Percentiles rank a stretch among this genome's conserved stretches.
Conservation (phyloP, 2,329 filamentous ascomycete genomes). For the Camillea tinctor region DNA sequence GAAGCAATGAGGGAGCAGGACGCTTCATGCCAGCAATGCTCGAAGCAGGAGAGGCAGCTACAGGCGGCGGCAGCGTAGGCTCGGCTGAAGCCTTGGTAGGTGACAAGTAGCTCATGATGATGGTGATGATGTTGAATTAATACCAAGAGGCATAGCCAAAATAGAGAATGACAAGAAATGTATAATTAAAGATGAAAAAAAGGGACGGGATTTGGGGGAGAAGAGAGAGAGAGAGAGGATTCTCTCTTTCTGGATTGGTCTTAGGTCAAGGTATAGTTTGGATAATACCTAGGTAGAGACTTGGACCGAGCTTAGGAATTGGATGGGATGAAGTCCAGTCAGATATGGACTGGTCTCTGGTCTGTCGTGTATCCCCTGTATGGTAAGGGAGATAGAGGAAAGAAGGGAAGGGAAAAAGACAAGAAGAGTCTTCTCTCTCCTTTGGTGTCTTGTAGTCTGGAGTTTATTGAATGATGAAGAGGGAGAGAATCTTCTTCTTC, state of each 20-base stretch:
- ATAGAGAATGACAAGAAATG: constrained; percentile 19
- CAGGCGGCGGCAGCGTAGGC: constrained; percentile 34
- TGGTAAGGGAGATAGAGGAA: background rate
- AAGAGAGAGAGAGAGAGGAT: too few relatives aligned
- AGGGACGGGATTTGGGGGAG: background rate
- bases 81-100: constrained; percentile 32
- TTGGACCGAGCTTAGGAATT: too few relatives aligned
- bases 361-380: background rate
- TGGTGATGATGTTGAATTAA: constrained; percentile 23
- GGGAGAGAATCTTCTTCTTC: constrained; percentile 5
- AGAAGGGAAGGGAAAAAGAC: background rate
- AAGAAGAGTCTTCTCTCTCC: constrained; percentile 3
- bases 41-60: constrained; percentile 15
- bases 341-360: too few relatives aligned
- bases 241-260: too few relatives aligned
- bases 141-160: constrained; percentile 24
- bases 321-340: too few relatives aligned
- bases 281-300: too few relatives aligned
- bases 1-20: constrained; percentile 66
- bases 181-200: background rate
- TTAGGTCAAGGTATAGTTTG: too few relatives aligned
- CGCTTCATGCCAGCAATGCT: constrained; percentile 54
- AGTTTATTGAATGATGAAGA: too few relatives aligned
- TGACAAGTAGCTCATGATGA: constrained; percentile 27
- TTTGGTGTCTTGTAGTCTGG: too few relatives aligned